A percentile compares a stretch with the other conserved stretches of the same genome.
Evolutionary conservation across 257 asterid species (phyloP).

Genomic region (Solanum ahanhuiri): DNA sequence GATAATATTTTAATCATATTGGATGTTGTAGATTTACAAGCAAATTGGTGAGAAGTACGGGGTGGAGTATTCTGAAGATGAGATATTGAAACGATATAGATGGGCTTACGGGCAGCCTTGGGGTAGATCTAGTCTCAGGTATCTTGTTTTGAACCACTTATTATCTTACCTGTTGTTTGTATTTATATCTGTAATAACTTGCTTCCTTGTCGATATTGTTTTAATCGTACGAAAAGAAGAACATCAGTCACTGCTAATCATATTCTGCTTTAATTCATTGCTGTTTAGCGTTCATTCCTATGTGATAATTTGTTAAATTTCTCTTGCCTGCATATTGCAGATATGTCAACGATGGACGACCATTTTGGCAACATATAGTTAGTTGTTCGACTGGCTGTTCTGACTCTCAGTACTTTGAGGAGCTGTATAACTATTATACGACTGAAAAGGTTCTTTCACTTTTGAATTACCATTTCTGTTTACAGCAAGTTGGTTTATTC

Average conservation of each 20-base stretch:
- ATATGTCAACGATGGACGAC: constrained; percentile 89
- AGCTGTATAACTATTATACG: constrained; percentile 73
- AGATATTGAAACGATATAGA: constrained; percentile 75
- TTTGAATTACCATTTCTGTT: neutral
- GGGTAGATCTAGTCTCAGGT: constrained; percentile 97
- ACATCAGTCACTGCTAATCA: neutral
- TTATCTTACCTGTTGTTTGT: neutral
- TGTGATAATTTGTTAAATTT: neutral
- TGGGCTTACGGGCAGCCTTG: constrained; percentile 96
- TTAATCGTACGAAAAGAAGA: neutral
- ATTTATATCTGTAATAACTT: neutral
- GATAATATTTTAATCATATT: neutral
- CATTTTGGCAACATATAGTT: constrained; percentile 94
- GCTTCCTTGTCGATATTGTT: neutral
- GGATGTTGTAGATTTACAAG: constrained; percentile 56
- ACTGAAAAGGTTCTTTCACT: constrained; percentile 66
- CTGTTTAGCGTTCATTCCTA: neutral
- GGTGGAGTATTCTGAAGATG: constrained; percentile 74
- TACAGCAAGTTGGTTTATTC: neutral
- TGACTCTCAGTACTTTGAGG: constrained; percentile 89
- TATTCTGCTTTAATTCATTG: neutral
- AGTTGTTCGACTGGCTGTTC: constrained; percentile 97
- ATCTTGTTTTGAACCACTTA: neutral
- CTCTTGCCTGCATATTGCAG: constrained; percentile 18
- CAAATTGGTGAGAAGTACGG: constrained; percentile 94